Evolutionary conservation across 2,329 filamentous ascomycete genomes (phyloP).

Genomic region (Fusarium sp.): DNA sequence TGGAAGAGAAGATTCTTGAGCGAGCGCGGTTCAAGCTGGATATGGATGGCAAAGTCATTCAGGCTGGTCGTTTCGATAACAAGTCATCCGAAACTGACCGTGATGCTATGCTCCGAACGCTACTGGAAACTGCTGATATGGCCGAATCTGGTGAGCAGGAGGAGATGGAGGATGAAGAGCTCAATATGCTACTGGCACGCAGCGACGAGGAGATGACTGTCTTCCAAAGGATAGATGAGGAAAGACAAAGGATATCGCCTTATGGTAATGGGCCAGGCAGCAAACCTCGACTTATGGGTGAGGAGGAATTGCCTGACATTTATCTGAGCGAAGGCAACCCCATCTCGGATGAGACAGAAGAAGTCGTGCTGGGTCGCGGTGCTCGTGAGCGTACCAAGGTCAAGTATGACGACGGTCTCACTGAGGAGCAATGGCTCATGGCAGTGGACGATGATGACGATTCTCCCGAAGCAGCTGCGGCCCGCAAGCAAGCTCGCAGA

Average conservation of each 20-base stretch:
- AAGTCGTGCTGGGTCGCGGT: constrained; percentile 82
- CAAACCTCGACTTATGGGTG: constrained; percentile 84
- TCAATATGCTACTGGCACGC: constrained; percentile 94
- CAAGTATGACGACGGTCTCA: constrained; percentile 95
- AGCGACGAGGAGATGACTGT: constrained; percentile 79
- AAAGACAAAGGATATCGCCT: constrained; percentile 70
- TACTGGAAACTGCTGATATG: constrained; percentile 85
- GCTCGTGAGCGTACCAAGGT: constrained; percentile 95
- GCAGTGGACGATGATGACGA: constrained; percentile 98
- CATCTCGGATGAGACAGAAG: constrained; percentile 80
- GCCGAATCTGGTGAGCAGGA: constrained; percentile 80
- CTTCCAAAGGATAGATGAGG: constrained; percentile 87
- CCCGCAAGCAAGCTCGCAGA: constrained; percentile 86
- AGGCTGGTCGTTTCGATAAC: constrained; percentile 99
- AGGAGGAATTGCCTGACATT: constrained; percentile 91
- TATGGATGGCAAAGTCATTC: constrained; percentile 99
- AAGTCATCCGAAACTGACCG: constrained; percentile 98
- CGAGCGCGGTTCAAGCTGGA: constrained; percentile 97
- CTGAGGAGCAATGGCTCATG: constrained; percentile 98
- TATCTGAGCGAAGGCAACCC: constrained; percentile 90
- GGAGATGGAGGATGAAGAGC: constrained; percentile 98
- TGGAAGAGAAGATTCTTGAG: constrained; percentile 98
- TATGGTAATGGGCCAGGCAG: constrained; percentile 76
- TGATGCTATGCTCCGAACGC: constrained; percentile 93
- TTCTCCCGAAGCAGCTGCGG: constrained; percentile 89